Base-by-base conservation (phyloP, 148 eudicot species). In the Rhododendron henanense region DNA sequence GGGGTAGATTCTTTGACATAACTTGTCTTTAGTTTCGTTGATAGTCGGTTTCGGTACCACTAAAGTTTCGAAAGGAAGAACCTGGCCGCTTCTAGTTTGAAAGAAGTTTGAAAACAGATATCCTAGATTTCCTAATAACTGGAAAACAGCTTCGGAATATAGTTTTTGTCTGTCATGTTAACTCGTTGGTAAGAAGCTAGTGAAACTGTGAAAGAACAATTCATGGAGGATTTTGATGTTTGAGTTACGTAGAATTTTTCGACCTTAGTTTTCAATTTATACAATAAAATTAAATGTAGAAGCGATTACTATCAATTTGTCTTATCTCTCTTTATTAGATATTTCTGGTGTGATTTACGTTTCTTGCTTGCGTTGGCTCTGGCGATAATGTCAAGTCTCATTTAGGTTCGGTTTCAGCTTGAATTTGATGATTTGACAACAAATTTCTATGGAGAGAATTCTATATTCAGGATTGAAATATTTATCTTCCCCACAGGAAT, bases 401-500 rank as follows among this genome's bases (percentile, higher is more conserved):
- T 63, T 84, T 73, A 63, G 8, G 45, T 47, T 33, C 50, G 10
- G 39, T n/a, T 45, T 44, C n/a, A 31, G 37, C 10, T 14, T 19
- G 31, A 75, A 53, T 84, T 48, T 84, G 23, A 75, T 33, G 0
- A 21, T 50, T 21, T 50, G 35, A 51, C n/a, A 35, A 45, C 11
- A 4, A 33, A 15, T 80, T 65, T 61, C 63, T 82, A 5, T 11
- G 28, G 23, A 77, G 80, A 77, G 31, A 23, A 21, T 41, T 77
- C 28, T 10, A 19, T 44, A 21, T 6, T 21, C 47, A 16, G 79
- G 3, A 37, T 39, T 82, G 41, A 71, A 33, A 14, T 6, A 14
- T 33, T 67, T 6, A 50, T 84, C 31, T 63, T 23, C 10, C 15
- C 1, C 48, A 44, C 53, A 87, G 88, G 88, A 87, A 87, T 23